Percentiles rank a stretch among this genome's conserved stretches.
These are phyloP conservation scores for Plectranthus barbatus DNA, from an alignment of 257 asterid genomes.

Conservation along the genomic window DNA sequence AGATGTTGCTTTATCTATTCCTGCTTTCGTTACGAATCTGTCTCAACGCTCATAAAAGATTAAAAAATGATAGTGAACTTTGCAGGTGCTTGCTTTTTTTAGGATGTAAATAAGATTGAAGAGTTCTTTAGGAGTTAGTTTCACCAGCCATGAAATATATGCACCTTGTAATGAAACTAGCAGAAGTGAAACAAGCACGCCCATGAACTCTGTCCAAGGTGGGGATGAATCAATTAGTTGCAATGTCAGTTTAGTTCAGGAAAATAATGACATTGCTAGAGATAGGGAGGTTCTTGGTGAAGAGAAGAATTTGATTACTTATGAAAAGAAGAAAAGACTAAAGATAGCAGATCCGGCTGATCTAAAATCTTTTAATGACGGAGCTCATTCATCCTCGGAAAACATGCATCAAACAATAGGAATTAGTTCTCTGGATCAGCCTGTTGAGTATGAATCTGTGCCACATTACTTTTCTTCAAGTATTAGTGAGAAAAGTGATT, in stretches of 20 bases:
- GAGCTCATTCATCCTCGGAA: background rate
- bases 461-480: conserved; percentile 8
- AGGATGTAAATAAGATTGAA: background rate
- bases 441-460: conserved; percentile 12
- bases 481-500: conserved; percentile 19
- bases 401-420: background rate
- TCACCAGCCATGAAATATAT: background rate
- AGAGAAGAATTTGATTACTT: background rate
- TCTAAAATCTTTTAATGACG: conserved; percentile 3
- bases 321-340: conserved; percentile 9
- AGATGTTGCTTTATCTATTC: background rate
- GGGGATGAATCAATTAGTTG: background rate
- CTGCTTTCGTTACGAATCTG: background rate
- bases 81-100: conserved; percentile 13
- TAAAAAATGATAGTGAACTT: background rate
- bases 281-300: conserved; percentile 3
- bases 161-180: background rate
- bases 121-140: conserved; percentile 5
- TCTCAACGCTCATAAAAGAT: background rate
- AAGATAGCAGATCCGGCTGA: conserved; percentile 9
- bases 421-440: conserved; percentile 10
- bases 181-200: conserved; percentile 3
- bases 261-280: conserved; percentile 1
- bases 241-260: conserved; percentile 6
- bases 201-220: conserved; percentile 10